Evolutionary conservation across 768 basidiomycete genomes (phyloP).

Genomic region (Boletus edulis): DNA sequence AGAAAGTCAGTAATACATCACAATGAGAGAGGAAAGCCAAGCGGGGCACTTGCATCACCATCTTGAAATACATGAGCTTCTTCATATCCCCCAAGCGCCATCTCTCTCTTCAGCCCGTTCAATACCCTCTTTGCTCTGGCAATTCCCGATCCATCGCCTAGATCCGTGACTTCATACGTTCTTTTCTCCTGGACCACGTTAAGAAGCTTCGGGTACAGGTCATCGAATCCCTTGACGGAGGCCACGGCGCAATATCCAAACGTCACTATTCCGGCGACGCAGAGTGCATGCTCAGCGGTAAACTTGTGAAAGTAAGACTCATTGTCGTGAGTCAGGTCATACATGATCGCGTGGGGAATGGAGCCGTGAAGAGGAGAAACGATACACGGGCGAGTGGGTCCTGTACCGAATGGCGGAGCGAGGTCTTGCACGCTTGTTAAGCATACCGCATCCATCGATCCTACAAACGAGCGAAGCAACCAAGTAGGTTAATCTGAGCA

Average conservation of each 20-base stretch:
- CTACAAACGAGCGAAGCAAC: conserved; percentile 31
- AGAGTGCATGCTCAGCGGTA: conserved; percentile 92
- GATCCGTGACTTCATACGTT: conserved; percentile 66
- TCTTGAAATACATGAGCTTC: conserved; percentile 98
- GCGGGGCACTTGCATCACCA: conserved; percentile 67
- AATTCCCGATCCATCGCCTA: conserved; percentile 56
- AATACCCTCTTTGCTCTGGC: conserved; percentile 64
- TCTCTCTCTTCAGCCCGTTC: conserved; percentile 88
- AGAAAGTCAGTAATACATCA: background rate
- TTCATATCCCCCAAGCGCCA: conserved; percentile 80
- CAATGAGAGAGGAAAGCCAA: background rate
- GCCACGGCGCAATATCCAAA: conserved; percentile 89
- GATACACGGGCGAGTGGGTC: conserved; percentile 67
- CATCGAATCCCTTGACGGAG: conserved; percentile 96
- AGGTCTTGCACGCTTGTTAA: conserved; percentile 75
- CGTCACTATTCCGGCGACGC: conserved; percentile 88
- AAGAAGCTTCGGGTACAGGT: conserved; percentile 92
- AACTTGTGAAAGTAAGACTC: conserved; percentile 89
- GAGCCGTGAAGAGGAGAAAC: conserved; percentile 85
- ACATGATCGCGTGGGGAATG: conserved; percentile 87
- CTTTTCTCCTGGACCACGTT: conserved; percentile 85
- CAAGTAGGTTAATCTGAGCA: background rate
- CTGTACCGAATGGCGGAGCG: conserved; percentile 79
- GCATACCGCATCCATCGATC: conserved; percentile 93
- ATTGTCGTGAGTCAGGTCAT: conserved; percentile 97